Percentiles rank a stretch among this genome's conserved stretches.
phyloP scores from a whole-genome alignment of 768 basidiomycete genomes.

The Rhizopogon vinicolor region DNA sequence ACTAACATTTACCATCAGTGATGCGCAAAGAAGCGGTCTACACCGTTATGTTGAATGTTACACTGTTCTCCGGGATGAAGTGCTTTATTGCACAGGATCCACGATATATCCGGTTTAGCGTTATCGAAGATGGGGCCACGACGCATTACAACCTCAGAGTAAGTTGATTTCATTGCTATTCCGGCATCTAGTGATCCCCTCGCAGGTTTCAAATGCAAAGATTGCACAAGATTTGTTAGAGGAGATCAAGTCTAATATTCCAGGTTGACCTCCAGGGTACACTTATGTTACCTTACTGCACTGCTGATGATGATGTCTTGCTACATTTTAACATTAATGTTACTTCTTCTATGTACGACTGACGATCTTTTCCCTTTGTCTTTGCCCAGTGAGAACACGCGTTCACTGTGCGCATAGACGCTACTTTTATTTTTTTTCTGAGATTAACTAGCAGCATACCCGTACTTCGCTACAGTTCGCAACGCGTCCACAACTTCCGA shows the following conservation, averaged over 20 bases:
- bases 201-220: constrained; percentile 63
- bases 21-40: constrained; percentile 87
- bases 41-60: constrained; percentile 66
- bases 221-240: constrained; percentile 67
- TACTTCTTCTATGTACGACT: constrained; percentile 4
- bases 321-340: constrained; percentile 30
- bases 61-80: constrained; percentile 75
- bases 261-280: constrained; percentile 16
- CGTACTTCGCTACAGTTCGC: too few relatives aligned
- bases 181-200: constrained; percentile 1
- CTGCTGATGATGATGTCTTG: constrained; percentile 13
- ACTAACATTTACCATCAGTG: constrained; percentile 37
- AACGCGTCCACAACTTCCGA: too few relatives aligned
- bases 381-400: not conserved
- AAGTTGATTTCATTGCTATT: constrained; percentile 17
- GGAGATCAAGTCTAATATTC: constrained; percentile 42
- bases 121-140: constrained; percentile 54
- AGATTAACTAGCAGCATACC: too few relatives aligned
- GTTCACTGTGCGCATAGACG: not conserved
- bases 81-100: constrained; percentile 72
- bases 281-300: constrained; percentile 8
- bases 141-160: constrained; percentile 78
- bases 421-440: too few relatives aligned
- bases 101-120: constrained; percentile 73
- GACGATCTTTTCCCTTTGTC: not conserved